Percentiles rank a stretch among this genome's conserved stretches.
Conservation (phyloP, 2,329 filamentous ascomycete species). For the Scedosporium minutisporum region DNA sequence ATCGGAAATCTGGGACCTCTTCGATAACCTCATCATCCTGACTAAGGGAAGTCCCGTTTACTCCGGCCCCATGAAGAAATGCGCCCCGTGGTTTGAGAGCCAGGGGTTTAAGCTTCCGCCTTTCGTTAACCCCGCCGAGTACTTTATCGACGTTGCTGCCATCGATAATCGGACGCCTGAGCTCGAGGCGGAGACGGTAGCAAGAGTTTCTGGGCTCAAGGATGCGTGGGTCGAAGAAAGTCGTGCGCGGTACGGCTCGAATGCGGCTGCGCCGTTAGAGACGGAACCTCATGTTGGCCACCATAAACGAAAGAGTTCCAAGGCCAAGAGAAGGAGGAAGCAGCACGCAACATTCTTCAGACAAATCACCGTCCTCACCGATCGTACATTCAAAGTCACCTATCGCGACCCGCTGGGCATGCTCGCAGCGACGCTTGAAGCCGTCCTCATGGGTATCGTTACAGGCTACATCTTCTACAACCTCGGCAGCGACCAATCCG, state of each 20-base stretch:
- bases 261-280: conserved; percentile 5
- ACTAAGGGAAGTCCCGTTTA: conserved; percentile 60
- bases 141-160: conserved; percentile 64
- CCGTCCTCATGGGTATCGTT: conserved; percentile 60
- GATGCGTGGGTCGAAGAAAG: conserved; percentile 44
- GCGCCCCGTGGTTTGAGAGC: conserved; percentile 53
- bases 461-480: conserved; percentile 65
- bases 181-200: conserved; percentile 48
- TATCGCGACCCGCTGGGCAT: conserved; percentile 71
- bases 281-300: background rate
- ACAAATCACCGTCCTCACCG: conserved; percentile 57
- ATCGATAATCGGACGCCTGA: conserved; percentile 62
- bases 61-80: conserved; percentile 48
- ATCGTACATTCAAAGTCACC: conserved; percentile 60
- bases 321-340: conserved; percentile 11
- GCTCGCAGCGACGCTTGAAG: conserved; percentile 59
- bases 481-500: conserved; percentile 54
- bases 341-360: conserved; percentile 47
- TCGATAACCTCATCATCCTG: conserved; percentile 62
- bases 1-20: conserved; percentile 70
- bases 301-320: background rate
- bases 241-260: conserved; percentile 13
- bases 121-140: conserved; percentile 72
- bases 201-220: conserved; percentile 53
- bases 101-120: conserved; percentile 53